phyloP scores from a whole-genome alignment of 129 eudicot genomes.

The Deinandra increscens region DNA sequence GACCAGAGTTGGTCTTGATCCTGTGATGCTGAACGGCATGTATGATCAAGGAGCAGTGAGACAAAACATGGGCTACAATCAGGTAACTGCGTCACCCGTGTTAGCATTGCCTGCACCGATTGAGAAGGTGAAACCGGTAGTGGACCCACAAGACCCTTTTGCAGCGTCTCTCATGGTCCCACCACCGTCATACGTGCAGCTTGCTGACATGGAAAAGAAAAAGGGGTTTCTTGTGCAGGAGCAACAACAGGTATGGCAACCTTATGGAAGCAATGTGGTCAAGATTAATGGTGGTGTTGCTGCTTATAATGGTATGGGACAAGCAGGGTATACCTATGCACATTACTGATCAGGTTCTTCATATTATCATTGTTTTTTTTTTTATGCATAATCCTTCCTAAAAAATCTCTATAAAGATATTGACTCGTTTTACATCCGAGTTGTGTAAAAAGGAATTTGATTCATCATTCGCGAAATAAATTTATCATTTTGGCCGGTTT shows the following conservation, averaged over 20 bases:
- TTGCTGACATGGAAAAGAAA: conserved; percentile 78
- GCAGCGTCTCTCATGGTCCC: conserved; percentile 68
- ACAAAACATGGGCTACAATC: conserved; percentile 17
- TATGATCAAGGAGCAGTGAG: conserved; percentile 55
- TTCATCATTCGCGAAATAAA: conserved; percentile 23
- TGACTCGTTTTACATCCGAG: conserved; percentile 28
- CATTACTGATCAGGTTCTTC: conserved; percentile 38
- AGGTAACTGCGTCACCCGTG: conserved; percentile 33
- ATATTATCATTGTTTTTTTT: not conserved
- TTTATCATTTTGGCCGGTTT: conserved; percentile 23
- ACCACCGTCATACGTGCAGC: conserved; percentile 74
- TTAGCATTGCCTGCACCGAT: conserved; percentile 68
- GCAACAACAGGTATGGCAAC: conserved; percentile 61
- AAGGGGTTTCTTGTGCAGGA: conserved; percentile 56
- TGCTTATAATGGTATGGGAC: conserved; percentile 43
- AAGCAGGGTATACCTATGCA: conserved; percentile 47
- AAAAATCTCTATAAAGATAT: not conserved
- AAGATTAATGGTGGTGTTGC: conserved; percentile 39
- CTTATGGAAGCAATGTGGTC: conserved; percentile 48
- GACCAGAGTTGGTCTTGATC: conserved; percentile 59
- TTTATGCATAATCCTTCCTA: conserved; percentile 24
- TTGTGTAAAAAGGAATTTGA: conserved; percentile 26
- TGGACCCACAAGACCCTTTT: conserved; percentile 64
- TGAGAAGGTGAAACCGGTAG: conserved; percentile 41
- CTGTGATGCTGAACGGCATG: conserved; percentile 57